phyloP scores from a whole-genome alignment of 2,329 filamentous ascomycete species.

The Triangularia verruculosa region DNA sequence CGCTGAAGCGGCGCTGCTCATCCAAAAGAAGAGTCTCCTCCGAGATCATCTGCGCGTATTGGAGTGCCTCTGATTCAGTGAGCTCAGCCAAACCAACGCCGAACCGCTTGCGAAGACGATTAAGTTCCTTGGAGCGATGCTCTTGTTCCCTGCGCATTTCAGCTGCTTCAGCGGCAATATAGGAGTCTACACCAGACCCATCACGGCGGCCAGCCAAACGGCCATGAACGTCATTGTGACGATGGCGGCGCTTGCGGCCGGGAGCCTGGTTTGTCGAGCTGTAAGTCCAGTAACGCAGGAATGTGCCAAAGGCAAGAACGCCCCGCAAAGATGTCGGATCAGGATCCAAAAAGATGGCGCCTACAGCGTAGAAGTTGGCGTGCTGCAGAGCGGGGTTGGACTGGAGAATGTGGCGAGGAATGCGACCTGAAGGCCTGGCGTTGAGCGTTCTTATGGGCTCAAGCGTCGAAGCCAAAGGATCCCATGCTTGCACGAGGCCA shows the following conservation, averaged over 20 bases:
- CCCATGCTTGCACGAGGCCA: constrained; percentile 94
- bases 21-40: constrained; percentile 58
- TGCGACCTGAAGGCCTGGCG: constrained; percentile 75
- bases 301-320: constrained; percentile 80
- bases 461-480: constrained; percentile 77
- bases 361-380: constrained; percentile 75
- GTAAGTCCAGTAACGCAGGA: constrained; percentile 90
- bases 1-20: constrained; percentile 53
- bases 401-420: constrained; percentile 66
- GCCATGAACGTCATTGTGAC: constrained; percentile 62
- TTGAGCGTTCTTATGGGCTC: constrained; percentile 84
- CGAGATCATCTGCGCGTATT: constrained; percentile 65
- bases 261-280: constrained; percentile 76
- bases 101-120: constrained; percentile 73
- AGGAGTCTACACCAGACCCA: constrained; percentile 68
- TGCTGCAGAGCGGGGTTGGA: constrained; percentile 59
- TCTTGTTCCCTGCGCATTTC: constrained; percentile 75
- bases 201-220: constrained; percentile 49
- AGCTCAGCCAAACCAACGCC: constrained; percentile 72
- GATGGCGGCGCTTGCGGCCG: constrained; percentile 73
- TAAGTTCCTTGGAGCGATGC: constrained; percentile 63
- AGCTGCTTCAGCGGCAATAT: constrained; percentile 80
- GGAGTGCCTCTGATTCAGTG: constrained; percentile 63
- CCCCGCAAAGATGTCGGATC: constrained; percentile 83
- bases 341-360: constrained; percentile 81